A percentile compares a stretch with the other conserved stretches of the same genome.
phyloP scores from a whole-genome alignment of 202 grass and related monocot species.

The Cymbopogon flexuosus region DNA sequence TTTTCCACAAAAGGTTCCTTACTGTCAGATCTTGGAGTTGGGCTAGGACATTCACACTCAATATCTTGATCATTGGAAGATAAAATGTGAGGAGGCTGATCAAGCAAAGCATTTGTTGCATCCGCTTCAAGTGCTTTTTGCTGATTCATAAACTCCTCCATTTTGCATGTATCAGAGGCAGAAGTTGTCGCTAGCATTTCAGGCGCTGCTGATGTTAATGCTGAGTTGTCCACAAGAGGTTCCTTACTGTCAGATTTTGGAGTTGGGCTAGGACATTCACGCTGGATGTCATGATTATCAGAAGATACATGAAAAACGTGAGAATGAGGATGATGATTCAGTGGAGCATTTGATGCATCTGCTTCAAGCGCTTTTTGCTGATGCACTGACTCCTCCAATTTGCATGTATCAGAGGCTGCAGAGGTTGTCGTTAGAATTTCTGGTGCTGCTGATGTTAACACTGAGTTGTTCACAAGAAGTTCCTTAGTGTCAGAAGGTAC shows the following conservation, averaged over 20 bases:
- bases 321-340: background rate
- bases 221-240: background rate
- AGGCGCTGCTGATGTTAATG: background rate
- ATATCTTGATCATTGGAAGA: slow-evolving; percentile 25
- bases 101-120: background rate
- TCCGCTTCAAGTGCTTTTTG: slow-evolving; percentile 20
- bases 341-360: slow-evolving; percentile 3
- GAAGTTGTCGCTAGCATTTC: background rate
- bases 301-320: background rate
- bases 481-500: slow-evolving; percentile 12
- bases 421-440: slow-evolving; percentile 4
- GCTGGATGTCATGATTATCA: slow-evolving; percentile 30
- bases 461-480: slow-evolving; percentile 5
- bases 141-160: slow-evolving; percentile 15
- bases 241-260: slow-evolving; percentile 39
- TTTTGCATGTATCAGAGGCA: background rate
- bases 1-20: slow-evolving; percentile 21
- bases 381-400: slow-evolving; percentile 1
- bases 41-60: slow-evolving; percentile 31
- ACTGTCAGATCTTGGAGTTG: slow-evolving; percentile 38
- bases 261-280: slow-evolving; percentile 31
- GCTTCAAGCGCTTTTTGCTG: slow-evolving; percentile 9
- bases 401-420: background rate
- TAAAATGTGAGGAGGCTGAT: slow-evolving; percentile 2
- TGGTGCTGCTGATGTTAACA: slow-evolving; percentile 14